These are phyloP conservation scores for Asterochloris erici DNA, from an alignment of 139 green algal species.

Conservation along the genomic window DNA sequence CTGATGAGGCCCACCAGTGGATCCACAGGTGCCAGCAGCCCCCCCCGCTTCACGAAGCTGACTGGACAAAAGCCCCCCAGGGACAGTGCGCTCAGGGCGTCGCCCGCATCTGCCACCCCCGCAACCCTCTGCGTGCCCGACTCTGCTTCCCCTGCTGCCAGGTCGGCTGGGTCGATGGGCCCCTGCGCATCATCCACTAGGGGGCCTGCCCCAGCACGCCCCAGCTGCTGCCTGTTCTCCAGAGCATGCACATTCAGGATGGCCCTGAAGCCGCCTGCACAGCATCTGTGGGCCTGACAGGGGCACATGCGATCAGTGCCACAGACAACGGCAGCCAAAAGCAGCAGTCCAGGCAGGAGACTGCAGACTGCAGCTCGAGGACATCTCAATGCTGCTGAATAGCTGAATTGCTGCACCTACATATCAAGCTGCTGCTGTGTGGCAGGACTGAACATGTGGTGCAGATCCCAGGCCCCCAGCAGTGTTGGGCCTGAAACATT, in stretches of 20 bases:
- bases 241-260: constrained; percentile 1
- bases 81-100: not conserved
- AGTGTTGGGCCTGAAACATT: too few species aligned
- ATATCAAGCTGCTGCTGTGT: too few species aligned
- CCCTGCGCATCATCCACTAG: constrained; percentile 9
- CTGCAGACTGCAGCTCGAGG: not conserved
- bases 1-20: not conserved
- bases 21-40: not conserved
- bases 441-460: too few species aligned
- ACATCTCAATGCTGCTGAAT: too few species aligned
- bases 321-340: not conserved
- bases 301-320: not conserved
- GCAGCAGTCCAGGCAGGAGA: not conserved
- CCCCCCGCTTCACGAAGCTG: constrained; percentile 14
- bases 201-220: not conserved
- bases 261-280: not conserved
- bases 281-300: not conserved
- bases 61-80: constrained; percentile 5
- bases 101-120: not conserved
- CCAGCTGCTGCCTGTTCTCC: too few species aligned
- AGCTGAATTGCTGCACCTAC: too few species aligned
- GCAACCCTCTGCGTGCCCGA: constrained; percentile 1
- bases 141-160: constrained; percentile 4
- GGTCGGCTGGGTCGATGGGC: constrained; percentile 3
- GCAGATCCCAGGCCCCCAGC: too few species aligned